Conservation (phyloP, 2,329 filamentous ascomycete species). For the Cryphonectria carpinicola region DNA sequence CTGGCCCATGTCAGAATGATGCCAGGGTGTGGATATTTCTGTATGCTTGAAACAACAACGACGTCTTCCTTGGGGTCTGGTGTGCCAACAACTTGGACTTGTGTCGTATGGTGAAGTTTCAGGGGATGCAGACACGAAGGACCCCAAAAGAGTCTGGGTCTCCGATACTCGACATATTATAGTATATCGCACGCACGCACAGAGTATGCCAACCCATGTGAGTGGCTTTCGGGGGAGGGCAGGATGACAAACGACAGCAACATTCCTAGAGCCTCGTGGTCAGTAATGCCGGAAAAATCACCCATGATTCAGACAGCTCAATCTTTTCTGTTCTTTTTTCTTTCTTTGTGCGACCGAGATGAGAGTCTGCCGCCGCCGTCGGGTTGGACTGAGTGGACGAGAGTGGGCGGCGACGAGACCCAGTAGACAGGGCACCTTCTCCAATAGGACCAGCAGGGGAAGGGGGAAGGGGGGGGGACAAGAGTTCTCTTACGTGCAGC, state of each 20-base stretch:
- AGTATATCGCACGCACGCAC: background rate
- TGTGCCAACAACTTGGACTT: background rate
- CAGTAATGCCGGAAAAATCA: background rate
- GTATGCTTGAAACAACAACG: background rate
- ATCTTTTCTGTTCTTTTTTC: background rate
- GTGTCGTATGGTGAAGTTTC: background rate
- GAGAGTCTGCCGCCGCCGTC: background rate
- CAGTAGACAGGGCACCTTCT: background rate
- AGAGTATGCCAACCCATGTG: background rate
- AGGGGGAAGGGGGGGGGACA: background rate
- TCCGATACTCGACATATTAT: background rate
- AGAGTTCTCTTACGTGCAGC: constrained; percentile 8
- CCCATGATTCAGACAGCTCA: background rate
- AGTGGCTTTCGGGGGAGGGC: background rate
- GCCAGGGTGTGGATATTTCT: constrained; percentile 6
- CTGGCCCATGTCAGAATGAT: background rate
- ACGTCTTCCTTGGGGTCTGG: background rate
- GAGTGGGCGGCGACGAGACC: background rate
- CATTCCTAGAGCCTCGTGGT: background rate
- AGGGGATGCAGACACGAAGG: background rate
- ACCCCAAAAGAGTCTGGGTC: background rate
- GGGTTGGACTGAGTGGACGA: background rate
- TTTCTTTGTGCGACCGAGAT: background rate
- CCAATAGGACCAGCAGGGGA: background rate
- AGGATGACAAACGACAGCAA: background rate